Base-by-base conservation (phyloP, 495 filamentous ascomycete genomes). In the Penicillium robsamsonii region DNA sequence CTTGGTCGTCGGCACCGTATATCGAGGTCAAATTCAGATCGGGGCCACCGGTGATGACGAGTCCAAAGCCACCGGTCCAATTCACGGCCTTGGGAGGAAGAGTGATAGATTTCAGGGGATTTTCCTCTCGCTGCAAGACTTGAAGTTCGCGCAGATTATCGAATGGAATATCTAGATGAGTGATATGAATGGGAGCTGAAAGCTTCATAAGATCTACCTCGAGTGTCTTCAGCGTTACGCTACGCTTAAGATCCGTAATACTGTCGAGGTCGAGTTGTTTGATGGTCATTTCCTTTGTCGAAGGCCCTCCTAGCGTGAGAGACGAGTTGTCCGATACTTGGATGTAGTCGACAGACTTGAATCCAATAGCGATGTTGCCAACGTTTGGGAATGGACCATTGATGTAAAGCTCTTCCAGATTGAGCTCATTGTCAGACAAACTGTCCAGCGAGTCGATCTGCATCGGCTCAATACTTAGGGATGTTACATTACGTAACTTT, bases 71-170 rank as follows among this genome's bases (percentile, higher is more conserved):
- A 3, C 55, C 46, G 3, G 55, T 50, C 35, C 40, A 57, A 17
- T 57, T 38, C 7, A 50, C 46, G 40, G 55, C 55, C 31, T 50
- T 31, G 2, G 55, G 18, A 11, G 55, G 55, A 17, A 57, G 46
- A 17, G 37, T 41, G 29, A 50, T 48, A 15, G 40, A 13, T 9
- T 46, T 44, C n/a, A 50, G 12, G 11, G 25, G n/a, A n/a, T 7
- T 13, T 2, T 17, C 20, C 46, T 17, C 3, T 9, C 8, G 2
- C 20, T 51, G 33, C 1, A 15, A 4, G 7, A 51, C 5, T 1
- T 6, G 17, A 3, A 51, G 35, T 30, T 12, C 5, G n/a, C 49
- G 49, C 22, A 51, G 50, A 33, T 53, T 24, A 15, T 53, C 50
- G 13, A 53, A 53, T 6, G 27, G 38, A 4, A 53, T 10, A 5